Percentiles rank a stretch among this genome's conserved stretches.
phyloP scores from a whole-genome alignment of 148 eudicot genomes.

The Agrostemma githago region DNA sequence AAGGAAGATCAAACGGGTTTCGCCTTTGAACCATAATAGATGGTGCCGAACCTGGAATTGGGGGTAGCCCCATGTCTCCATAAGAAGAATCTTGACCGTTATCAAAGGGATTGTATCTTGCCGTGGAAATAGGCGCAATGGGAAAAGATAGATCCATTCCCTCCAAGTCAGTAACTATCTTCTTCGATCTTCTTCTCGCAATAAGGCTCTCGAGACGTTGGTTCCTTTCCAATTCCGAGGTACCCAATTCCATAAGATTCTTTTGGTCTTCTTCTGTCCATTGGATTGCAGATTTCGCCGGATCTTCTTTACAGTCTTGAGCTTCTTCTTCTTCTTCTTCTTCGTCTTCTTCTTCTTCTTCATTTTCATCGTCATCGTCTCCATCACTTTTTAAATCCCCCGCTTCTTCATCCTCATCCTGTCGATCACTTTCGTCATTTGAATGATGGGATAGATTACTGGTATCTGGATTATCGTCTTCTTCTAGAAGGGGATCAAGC shows the following conservation, averaged over 20 bases:
- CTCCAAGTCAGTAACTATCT: slow-evolving; percentile 54
- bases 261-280: slow-evolving; percentile 83
- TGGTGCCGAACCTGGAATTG: slow-evolving; percentile 84
- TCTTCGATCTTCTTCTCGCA: slow-evolving; percentile 61
- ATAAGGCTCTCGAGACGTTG: slow-evolving; percentile 71
- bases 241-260: slow-evolving; percentile 81
- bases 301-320: slow-evolving; percentile 35
- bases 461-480: slow-evolving; percentile 37
- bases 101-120: slow-evolving; percentile 65
- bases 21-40: slow-evolving; percentile 45
- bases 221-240: slow-evolving; percentile 67
- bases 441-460: slow-evolving; percentile 39
- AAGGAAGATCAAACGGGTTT: slow-evolving; percentile 80
- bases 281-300: slow-evolving; percentile 42
- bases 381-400: slow-evolving; percentile 28
- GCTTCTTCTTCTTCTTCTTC: slow-evolving; percentile 40
- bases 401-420: slow-evolving; percentile 42
- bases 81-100: slow-evolving; percentile 46
- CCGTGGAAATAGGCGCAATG: slow-evolving; percentile 52
- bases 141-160: slow-evolving; percentile 48
- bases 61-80: slow-evolving; percentile 53
- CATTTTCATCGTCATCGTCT: slow-evolving; percentile 40
- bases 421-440: slow-evolving; percentile 45
- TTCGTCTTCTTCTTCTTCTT: slow-evolving; percentile 41
- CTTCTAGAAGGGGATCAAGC: slow-evolving; percentile 66